phyloP scores from a whole-genome alignment of 1,139 yeast genomes.

The Debaryomyces psychrophilus region DNA sequence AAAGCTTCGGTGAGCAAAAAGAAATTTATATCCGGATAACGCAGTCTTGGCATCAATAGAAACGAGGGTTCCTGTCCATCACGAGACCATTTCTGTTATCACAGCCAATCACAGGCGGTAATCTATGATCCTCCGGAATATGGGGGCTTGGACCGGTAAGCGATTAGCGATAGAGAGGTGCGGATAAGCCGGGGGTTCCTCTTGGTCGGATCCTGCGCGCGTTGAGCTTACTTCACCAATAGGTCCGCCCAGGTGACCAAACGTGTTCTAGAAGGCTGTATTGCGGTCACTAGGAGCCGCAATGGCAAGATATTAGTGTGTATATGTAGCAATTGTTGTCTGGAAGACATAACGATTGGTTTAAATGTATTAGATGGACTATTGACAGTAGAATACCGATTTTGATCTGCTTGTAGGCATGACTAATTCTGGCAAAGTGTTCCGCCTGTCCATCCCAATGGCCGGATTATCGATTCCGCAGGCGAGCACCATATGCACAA shows the following conservation, averaged over 20 bases:
- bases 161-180: constrained; percentile 8
- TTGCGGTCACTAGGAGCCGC: background rate
- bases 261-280: background rate
- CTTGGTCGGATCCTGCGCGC: constrained; percentile 3
- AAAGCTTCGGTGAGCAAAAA: constrained; percentile 5
- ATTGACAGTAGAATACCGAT: background rate
- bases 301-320: background rate
- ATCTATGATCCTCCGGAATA: background rate
- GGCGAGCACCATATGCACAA: background rate
- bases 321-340: background rate
- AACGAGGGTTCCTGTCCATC: constrained; percentile 5
- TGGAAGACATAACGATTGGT: background rate
- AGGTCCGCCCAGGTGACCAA: background rate
- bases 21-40: constrained; percentile 2
- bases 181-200: background rate
- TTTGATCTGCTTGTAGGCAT: background rate
- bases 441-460: constrained; percentile 5
- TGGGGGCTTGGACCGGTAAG: constrained; percentile 4
- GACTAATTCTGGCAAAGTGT: background rate
- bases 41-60: background rate
- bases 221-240: background rate
- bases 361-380: background rate
- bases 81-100: constrained; percentile 1
- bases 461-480: constrained; percentile 8
- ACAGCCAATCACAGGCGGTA: background rate